Base-by-base conservation (phyloP, 345 rosid genomes). In the Gossypium mustelinum region DNA sequence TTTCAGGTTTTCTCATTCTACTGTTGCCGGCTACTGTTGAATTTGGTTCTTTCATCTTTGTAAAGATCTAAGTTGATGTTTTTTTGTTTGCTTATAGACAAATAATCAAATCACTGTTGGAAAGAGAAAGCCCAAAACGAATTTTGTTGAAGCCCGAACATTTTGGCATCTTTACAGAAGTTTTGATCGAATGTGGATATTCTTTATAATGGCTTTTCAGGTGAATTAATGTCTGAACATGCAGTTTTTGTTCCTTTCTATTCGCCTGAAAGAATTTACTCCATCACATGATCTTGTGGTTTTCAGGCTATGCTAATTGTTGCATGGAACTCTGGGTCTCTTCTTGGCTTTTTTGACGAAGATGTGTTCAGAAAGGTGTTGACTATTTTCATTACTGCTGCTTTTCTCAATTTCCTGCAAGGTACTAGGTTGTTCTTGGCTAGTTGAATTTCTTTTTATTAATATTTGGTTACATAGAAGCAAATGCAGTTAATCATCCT, bases 131-230 rank as follows among this genome's bases (percentile, higher is more conserved):
- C 95, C 99, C 64, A 95, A 95, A 84, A 90, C 97, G 61, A 93
- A 93, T 84, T 95, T 95, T 89, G 99, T 95, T 73, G 99, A 95
- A 90, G 92, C 87, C 75, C 97, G 97, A 34, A 93, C 99, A 4
- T 95, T 95, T 87, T 90, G 89, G 91, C 92, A 95, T 84, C 91
- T 95, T 8, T 95, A 77, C 79, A 85, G 99, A 81, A 93, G 94
- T 84, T 95, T 95, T 74, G 99, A 95, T 72, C 89, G 99, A 47
- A 89, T 91, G 99, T 95, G 99, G 99, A 91, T 95, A 83, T 95
- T 95, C 85, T 77, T 93, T 77, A 77, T 85, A 57, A 64, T 95
- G 88, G 89, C 96, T 80, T 88, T 93, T 10, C 99, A 95, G 93
- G 99, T 95, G 72, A 70, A 41, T 71, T 70, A 64, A 54, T 16